Percentiles rank a stretch among this genome's conserved stretches.
phyloP scores from a whole-genome alignment of 1,139 yeast species.

The Geotrichum restrictum region DNA sequence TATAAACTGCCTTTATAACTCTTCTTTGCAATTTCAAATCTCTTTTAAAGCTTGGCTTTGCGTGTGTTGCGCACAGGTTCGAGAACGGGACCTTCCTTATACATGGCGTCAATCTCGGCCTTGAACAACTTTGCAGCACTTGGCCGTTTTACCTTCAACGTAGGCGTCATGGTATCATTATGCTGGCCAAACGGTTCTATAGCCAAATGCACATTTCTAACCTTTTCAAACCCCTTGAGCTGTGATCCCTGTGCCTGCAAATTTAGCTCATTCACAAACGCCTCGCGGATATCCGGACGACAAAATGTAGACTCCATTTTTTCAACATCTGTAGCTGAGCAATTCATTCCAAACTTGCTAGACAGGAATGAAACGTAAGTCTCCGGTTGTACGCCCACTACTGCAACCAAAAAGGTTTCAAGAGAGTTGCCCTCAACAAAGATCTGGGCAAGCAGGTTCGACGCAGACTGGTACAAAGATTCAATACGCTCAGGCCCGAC shows the following conservation, averaged over 20 bases:
- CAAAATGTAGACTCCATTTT: conserved; percentile 33
- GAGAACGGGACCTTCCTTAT: conserved; percentile 51
- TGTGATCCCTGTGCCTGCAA: conserved; percentile 33
- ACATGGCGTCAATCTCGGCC: conserved; percentile 49
- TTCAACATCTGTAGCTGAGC: conserved; percentile 32
- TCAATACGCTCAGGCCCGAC: conserved; percentile 77
- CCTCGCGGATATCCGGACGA: conserved; percentile 35
- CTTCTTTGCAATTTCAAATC: no score
- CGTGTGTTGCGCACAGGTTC: not conserved
- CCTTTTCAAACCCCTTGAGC: conserved; percentile 53
- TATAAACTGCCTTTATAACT: no score
- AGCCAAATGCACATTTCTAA: conserved; percentile 57
- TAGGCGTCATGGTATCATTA: conserved; percentile 67
- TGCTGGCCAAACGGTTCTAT: conserved; percentile 66
- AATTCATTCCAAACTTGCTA: conserved; percentile 26
- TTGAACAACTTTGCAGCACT: conserved; percentile 53
- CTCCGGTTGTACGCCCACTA: conserved; percentile 57
- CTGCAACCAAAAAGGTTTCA: conserved; percentile 57
- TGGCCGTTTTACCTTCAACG: conserved; percentile 66
- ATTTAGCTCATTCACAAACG: conserved; percentile 37
- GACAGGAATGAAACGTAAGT: conserved; percentile 34
- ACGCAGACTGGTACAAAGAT: conserved; percentile 54
- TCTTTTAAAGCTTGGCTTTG: not conserved
- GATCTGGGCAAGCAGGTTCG: conserved; percentile 52
- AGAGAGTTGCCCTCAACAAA: conserved; percentile 70